Evolutionary conservation across 345 rosid species (phyloP).

Genomic region (Eucalyptus cladocalyx): DNA sequence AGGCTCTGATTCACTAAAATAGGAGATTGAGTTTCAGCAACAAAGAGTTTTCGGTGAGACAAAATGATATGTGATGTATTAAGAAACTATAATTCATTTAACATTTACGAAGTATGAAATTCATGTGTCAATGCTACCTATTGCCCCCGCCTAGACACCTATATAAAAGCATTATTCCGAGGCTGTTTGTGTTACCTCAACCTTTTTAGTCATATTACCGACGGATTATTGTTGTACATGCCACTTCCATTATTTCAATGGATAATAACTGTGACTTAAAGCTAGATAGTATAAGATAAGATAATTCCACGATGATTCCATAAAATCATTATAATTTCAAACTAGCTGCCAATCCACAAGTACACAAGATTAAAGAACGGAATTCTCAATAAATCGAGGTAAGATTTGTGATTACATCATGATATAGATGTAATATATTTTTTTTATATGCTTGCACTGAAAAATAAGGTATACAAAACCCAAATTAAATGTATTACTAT

Average conservation of each 20-base stretch:
- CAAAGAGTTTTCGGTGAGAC: background rate
- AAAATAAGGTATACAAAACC: too few relatives aligned
- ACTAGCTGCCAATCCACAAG: background rate
- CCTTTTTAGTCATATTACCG: background rate
- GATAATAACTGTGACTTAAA: background rate
- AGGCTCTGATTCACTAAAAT: background rate
- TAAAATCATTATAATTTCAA: too few relatives aligned
- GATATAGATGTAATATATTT: too few relatives aligned
- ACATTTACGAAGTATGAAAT: background rate
- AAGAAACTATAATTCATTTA: background rate
- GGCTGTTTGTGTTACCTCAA: background rate
- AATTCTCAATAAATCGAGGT: background rate
- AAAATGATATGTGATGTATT: background rate
- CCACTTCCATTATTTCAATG: background rate
- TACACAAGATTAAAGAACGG: rapidly evolving
- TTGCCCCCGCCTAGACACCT: background rate
- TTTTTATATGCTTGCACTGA: too few relatives aligned
- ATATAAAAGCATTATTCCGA: background rate
- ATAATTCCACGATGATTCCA: too few relatives aligned
- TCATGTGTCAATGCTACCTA: background rate
- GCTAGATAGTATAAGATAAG: background rate
- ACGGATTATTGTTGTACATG: background rate
- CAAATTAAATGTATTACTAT: too few relatives aligned
- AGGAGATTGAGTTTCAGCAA: background rate
- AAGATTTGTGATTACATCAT: background rate